Conservation (phyloP, 2,329 filamentous ascomycete species). For the Davidsoniella neocaledoniae region DNA sequence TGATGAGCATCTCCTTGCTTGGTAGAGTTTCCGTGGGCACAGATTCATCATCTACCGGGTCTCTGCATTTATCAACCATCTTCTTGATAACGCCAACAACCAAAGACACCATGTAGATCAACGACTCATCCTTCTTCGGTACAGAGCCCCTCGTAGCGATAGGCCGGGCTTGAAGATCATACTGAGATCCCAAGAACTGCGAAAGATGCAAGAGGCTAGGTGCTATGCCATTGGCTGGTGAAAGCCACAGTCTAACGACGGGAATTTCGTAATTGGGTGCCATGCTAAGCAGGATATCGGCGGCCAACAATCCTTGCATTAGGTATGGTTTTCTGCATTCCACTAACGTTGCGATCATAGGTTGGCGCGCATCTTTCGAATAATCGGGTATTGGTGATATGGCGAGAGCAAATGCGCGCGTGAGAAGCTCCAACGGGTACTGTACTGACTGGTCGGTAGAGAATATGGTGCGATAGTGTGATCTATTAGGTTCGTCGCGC, state of each 20-base stretch:
- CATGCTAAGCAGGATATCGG: constrained; percentile 70
- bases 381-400: constrained; percentile 70
- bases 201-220: constrained; percentile 63
- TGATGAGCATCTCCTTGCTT: constrained; percentile 48
- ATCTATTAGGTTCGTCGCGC: constrained; percentile 81
- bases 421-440: constrained; percentile 63
- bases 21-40: constrained; percentile 48
- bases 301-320: constrained; percentile 81
- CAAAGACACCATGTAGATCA: constrained; percentile 48
- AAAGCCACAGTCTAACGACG: constrained; percentile 64
- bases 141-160: constrained; percentile 19
- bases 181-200: constrained; percentile 50
- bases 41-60: constrained; percentile 32
- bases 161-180: constrained; percentile 30
- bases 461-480: constrained; percentile 70
- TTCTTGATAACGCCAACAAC: constrained; percentile 51
- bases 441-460: constrained; percentile 47
- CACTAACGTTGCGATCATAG: constrained; percentile 47
- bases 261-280: constrained; percentile 53
- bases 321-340: constrained; percentile 76
- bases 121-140: constrained; percentile 30
- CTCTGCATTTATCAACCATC: constrained; percentile 50
- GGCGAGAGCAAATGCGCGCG: constrained; percentile 70
- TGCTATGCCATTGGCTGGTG: constrained; percentile 68
- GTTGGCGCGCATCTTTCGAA: constrained; percentile 34